Base-by-base conservation (phyloP, 768 basidiomycete species). In the Cantharellus cinnabarinus region DNA sequence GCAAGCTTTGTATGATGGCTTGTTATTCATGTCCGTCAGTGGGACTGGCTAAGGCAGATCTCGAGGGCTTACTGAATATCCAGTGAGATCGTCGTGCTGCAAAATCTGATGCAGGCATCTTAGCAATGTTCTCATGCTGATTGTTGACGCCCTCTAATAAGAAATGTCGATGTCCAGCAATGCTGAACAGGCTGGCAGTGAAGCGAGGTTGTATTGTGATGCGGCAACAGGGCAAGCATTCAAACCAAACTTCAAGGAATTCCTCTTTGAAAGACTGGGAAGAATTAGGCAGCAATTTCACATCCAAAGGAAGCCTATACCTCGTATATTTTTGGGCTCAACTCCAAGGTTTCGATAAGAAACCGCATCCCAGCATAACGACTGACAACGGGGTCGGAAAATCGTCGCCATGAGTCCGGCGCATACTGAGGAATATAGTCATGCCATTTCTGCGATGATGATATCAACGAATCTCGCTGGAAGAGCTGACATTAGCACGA, bases 281-380 rank as follows among this genome's bases (percentile, higher is more conserved):
- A 14, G 4, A 37, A 52, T 58, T 59, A 57, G 38, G 54, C 10
- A 63, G 50, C 3, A 50, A 3, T 37, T 38, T 14, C 59, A 15
- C 50, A 34, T 4, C 40, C 44, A 4, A 14, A 48, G 50, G 54
- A 7, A 56, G 5, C 44, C 70, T 77, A 66, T 59, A 83, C 84
- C 59, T 61, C 58, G 64, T 87, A 88, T 38, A 78, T 73, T 60
- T 70, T 72, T 0, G 83, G 79, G 64, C 86, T 79, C 4, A 81
- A 69, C 58, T 74, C 70, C 56, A 86, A 71, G 15, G 80, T 67
- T 51, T 69, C 74, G 51, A 74, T 73, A 70, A 80, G 78, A 66
- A 87, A 79, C 34, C 78, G 75, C 59, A 88, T 65, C 5, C 81
- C 77, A 44, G 86, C 75, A 56, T 81, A 74, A 41, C 77, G 75